Evolutionary conservation across 208 protist species (phyloP).

Genomic region (Trypanosoma cruzi): DNA sequence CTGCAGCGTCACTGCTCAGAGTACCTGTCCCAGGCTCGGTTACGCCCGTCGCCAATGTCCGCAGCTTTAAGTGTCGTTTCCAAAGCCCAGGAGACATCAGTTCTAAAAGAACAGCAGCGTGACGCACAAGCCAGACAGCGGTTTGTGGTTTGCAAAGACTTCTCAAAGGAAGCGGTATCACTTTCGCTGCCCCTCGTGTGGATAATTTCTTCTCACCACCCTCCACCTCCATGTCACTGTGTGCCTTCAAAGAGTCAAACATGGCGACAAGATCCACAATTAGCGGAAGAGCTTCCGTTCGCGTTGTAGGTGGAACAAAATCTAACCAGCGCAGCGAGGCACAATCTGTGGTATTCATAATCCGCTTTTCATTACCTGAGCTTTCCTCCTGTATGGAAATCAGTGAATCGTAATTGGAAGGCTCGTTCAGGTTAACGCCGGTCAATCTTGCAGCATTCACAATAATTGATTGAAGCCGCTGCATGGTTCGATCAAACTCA

Average conservation of each 20-base stretch:
- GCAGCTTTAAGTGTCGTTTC: slow-evolving; percentile 25
- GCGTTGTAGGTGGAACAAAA: slow-evolving; percentile 41
- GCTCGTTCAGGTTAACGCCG: slow-evolving; percentile 31
- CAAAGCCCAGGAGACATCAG: slow-evolving; percentile 33
- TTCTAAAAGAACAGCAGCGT: slow-evolving; percentile 39
- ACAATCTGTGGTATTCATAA: background rate
- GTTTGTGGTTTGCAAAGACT: slow-evolving; percentile 48
- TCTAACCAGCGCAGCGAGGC: slow-evolving; percentile 42
- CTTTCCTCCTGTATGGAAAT: background rate
- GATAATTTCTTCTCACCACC: slow-evolving; percentile 35
- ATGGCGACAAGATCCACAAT: slow-evolving; percentile 62
- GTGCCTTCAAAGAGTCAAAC: slow-evolving; percentile 75
- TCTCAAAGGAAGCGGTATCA: slow-evolving; percentile 35
- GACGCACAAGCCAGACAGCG: slow-evolving; percentile 32
- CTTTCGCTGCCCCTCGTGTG: slow-evolving; percentile 35
- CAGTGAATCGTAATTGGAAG: background rate
- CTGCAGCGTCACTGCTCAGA: background rate
- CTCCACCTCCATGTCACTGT: slow-evolving; percentile 73
- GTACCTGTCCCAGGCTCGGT: background rate
- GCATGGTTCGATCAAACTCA: slow-evolving; percentile 50
- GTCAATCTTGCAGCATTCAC: slow-evolving; percentile 34
- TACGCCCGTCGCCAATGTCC: slow-evolving; percentile 15
- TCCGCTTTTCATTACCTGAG: background rate
- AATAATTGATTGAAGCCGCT: slow-evolving; percentile 34
- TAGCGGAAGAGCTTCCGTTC: slow-evolving; percentile 44